Percentiles rank a stretch among this genome's conserved stretches.
Conservation (phyloP, 768 basidiomycete species). For the Coprinellus micaceus region DNA sequence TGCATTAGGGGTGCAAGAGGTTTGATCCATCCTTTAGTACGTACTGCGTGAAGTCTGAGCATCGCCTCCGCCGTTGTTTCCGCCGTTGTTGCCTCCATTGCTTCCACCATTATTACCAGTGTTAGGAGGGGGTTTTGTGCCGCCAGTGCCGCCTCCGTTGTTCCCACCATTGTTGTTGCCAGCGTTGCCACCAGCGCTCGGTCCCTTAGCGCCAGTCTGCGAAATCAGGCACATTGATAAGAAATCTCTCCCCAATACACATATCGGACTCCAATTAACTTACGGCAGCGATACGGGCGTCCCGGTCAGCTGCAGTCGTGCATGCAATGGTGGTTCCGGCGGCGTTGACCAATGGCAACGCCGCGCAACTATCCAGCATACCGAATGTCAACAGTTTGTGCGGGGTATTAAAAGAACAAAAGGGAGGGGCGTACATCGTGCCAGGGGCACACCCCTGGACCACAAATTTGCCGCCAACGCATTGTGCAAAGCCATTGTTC, state of each 20-base stretch:
- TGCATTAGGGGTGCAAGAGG: constrained; percentile 3
- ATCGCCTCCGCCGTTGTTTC: constrained; percentile 22
- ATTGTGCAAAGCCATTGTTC: constrained; percentile 49
- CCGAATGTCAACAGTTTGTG: not conserved
- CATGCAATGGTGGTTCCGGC: constrained; percentile 51
- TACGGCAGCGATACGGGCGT: constrained; percentile 45
- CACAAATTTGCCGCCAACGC: constrained; percentile 46
- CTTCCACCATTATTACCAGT: constrained; percentile 8
- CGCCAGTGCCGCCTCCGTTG: not conserved
- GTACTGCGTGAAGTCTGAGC: constrained; percentile 35
- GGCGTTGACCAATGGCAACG: constrained; percentile 48
- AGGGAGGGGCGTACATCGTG: constrained; percentile 28
- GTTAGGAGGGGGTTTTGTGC: constrained; percentile 7
- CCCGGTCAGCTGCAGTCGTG: constrained; percentile 44
- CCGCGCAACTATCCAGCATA: constrained; percentile 35
- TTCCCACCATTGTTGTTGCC: not conserved
- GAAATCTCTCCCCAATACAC: not conserved
- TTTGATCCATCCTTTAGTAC: constrained; percentile 2
- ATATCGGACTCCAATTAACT: constrained; percentile 13
- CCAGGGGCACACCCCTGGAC: constrained; percentile 31
- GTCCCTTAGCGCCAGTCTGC: constrained; percentile 2
- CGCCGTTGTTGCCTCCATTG: constrained; percentile 8
- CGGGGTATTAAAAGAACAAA: not conserved
- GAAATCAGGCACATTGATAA: not conserved
- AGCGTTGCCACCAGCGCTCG: not conserved